phyloP scores from a whole-genome alignment of 768 basidiomycete genomes.

The Auricularia auricula-judae region DNA sequence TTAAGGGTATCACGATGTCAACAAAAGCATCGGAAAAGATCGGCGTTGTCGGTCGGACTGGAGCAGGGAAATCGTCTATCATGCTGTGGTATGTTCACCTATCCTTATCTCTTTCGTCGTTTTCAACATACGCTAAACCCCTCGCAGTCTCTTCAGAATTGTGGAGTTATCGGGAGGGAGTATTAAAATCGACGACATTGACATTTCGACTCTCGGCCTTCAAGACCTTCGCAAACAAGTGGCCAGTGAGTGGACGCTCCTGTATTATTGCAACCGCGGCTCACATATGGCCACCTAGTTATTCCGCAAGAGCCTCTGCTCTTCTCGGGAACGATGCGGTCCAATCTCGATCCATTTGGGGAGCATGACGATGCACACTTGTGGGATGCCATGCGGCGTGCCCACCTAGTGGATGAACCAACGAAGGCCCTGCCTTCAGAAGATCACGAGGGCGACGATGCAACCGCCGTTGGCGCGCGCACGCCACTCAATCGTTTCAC shows the following conservation, averaged over 20 bases:
- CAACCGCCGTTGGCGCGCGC: constrained; percentile 1
- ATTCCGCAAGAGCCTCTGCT: constrained; percentile 60
- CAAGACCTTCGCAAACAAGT: constrained; percentile 48
- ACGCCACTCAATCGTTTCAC: constrained; percentile 22
- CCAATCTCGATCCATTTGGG: constrained; percentile 43
- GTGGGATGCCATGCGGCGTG: constrained; percentile 64
- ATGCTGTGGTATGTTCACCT: constrained; percentile 16
- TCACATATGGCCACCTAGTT: constrained; percentile 18
- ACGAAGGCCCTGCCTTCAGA: constrained; percentile 19
- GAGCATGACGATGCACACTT: constrained; percentile 52
- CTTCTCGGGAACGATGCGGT: constrained; percentile 40
- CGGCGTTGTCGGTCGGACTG: constrained; percentile 61
- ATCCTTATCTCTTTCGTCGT: neutral
- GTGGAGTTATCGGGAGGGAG: constrained; percentile 52
- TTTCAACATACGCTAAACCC: constrained; percentile 12
- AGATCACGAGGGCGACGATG: constrained; percentile 10
- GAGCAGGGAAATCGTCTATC: constrained; percentile 39
- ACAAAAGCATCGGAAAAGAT: constrained; percentile 64
- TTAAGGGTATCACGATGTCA: constrained; percentile 50
- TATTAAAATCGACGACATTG: constrained; percentile 58
- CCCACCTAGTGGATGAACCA: constrained; percentile 29
- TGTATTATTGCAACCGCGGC: neutral
- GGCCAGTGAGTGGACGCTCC: constrained; percentile 22
- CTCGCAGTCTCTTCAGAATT: constrained; percentile 56
- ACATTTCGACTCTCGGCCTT: constrained; percentile 60